These are phyloP conservation scores for Sporisorium reilianum DNA, from an alignment of 1,284 basidiomycete genomes.

Conservation along the genomic window DNA sequence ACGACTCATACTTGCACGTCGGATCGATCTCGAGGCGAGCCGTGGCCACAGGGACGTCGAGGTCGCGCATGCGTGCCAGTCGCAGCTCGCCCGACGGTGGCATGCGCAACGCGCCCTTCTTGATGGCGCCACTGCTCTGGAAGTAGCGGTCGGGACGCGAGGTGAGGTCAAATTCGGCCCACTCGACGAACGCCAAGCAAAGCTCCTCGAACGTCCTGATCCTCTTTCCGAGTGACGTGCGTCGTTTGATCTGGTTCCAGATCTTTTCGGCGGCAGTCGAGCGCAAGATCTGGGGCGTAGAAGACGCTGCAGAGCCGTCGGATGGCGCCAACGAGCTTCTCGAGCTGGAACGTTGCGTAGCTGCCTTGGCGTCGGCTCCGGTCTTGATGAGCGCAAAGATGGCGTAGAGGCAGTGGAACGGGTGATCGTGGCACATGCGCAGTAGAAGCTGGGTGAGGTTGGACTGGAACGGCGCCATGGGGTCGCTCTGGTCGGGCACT, in stretches of 20 bases:
- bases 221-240: conserved; percentile 70
- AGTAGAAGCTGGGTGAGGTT: conserved; percentile 78
- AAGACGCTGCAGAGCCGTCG: conserved; percentile 2
- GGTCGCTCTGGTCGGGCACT: conserved; percentile 65
- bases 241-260: conserved; percentile 75
- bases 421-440: conserved; percentile 88
- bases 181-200: conserved; percentile 81
- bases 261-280: conserved; percentile 78
- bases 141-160: conserved; percentile 41
- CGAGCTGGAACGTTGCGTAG: conserved; percentile 14
- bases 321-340: conserved; percentile 16
- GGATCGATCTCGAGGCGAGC: conserved; percentile 79
- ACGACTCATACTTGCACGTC: conserved; percentile 73
- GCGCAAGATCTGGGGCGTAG: conserved; percentile 70
- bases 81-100: conserved; percentile 39
- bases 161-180: conserved; percentile 78
- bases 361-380: conserved; percentile 37
- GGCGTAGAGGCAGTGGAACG: conserved; percentile 92
- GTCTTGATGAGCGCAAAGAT: conserved; percentile 76
- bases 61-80: conserved; percentile 35
- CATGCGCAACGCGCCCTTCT: conserved; percentile 43
- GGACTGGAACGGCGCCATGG: conserved; percentile 73
- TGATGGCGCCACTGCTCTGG: conserved; percentile 34
- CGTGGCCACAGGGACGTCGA: conserved; percentile 79
- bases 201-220: conserved; percentile 77